A percentile compares a stretch with the other conserved stretches of the same genome.
Conservation (phyloP, 176 grass and related monocot species). For the Olyra latifolia region DNA sequence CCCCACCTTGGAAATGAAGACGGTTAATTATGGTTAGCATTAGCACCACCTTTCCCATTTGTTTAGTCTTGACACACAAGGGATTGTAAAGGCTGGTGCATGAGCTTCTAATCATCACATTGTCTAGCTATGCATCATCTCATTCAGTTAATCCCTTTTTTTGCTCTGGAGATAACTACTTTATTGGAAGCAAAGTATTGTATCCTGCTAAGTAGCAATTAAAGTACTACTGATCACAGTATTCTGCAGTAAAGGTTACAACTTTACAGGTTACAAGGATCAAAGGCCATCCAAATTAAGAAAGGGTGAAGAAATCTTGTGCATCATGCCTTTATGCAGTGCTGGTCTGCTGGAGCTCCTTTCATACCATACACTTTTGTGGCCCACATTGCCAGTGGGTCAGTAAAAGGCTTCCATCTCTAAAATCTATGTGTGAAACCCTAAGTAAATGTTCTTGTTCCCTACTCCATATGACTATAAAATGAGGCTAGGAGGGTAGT, state of each 20-base stretch:
- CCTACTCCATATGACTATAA: neutral
- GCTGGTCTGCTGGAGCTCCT: neutral
- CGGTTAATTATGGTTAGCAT: neutral
- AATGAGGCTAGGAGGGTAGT: neutral
- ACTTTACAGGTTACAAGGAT: neutral
- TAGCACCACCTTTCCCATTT: conserved; percentile 20
- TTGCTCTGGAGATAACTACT: neutral
- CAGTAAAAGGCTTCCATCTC: neutral
- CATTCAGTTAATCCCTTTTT: neutral
- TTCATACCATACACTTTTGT: neutral
- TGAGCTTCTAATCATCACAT: conserved; percentile 30
- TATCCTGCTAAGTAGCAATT: neutral
- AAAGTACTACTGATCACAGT: neutral
- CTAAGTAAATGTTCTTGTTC: conserved; percentile 3
- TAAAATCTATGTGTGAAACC: neutral
- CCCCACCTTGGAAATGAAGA: conserved; percentile 19
- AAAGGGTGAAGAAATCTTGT: conserved; percentile 19
- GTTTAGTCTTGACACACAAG: conserved; percentile 39
- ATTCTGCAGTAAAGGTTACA: conserved; percentile 11
- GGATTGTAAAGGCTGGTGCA: neutral
- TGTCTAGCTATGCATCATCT: neutral
- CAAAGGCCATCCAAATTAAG: neutral
- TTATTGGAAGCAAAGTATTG: neutral
- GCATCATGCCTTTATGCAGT: neutral
- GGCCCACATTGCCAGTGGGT: neutral